Evolutionary conservation across 1,284 basidiomycete species (phyloP), one percentile per base, ranked within the genome.

Genomic region (Austroboletus sp.): DNA sequence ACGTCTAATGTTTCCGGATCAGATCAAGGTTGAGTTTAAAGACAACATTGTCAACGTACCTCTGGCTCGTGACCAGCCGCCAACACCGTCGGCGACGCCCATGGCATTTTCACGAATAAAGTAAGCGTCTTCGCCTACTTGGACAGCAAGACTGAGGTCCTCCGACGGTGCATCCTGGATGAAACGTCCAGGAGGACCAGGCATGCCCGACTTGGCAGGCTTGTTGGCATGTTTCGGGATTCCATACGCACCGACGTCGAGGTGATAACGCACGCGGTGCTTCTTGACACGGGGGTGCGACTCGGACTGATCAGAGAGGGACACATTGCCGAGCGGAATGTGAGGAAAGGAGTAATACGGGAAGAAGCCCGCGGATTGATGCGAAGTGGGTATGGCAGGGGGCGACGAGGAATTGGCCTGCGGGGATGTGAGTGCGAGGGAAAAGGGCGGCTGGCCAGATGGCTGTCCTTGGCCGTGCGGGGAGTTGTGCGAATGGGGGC

Each of bases 81-180:
- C 90, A 0, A 93, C 90, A 26, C 89, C 89, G 60, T 93, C 89
- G 9, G 89, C 89, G 3, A 93, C 85, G 13, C 89, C 90, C 67
- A 93, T 80, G 6, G 88, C 85, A 56, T 91, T 87, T 49, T 79
- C 77, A 8, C 82, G 71, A 4, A 93, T 70, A 53, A 94, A 93
- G 62, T 92, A 94, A 8, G 86, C 84, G 58, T 91, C 87, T 60
- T 92, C 87, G 42, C 88, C 89, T 7, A 91, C 82, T 58, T 87
- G 84, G 0, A 87, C 82, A 0, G 85, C 76, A 4, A 71, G 62
- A 31, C 66, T 63, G 29, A 73, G 65, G 5, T 66, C 66, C 21
- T 70, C 66, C 11, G 50, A 21, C 6, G 54, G 44, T 26, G 50
- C 52, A 13, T 52, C 62, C 44, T 61, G 56, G 4, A 64, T 51